Evolutionary conservation across 1,284 basidiomycete genomes (phyloP).

Genomic region (Cystobasidiaceae sp.): DNA sequence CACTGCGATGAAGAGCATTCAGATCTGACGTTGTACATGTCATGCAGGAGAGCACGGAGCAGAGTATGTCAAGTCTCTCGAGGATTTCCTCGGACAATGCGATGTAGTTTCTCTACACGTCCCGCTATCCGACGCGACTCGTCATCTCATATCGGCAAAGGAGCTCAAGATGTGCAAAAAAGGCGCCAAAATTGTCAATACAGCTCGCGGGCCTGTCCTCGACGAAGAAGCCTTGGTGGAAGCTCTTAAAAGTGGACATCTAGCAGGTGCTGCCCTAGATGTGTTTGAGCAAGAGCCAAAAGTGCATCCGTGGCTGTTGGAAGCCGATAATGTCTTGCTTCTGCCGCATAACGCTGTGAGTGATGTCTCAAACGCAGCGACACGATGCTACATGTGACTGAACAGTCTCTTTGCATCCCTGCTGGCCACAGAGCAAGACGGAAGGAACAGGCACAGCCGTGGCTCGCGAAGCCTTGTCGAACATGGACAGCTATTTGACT

Average conservation of each 20-base stretch:
- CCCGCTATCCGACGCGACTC: conserved; percentile 49
- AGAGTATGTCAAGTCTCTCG: conserved; percentile 40
- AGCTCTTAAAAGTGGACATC: conserved; percentile 18
- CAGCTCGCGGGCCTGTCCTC: conserved; percentile 47
- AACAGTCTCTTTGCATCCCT: no score
- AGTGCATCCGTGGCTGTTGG: conserved; percentile 32
- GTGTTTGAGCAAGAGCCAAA: conserved; percentile 32
- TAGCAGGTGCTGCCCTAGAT: conserved; percentile 19
- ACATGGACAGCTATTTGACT: conserved; percentile 18
- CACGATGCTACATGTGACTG: not conserved
- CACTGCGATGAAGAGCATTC: no score
- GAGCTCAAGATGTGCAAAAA: conserved; percentile 49
- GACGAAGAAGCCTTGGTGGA: conserved; percentile 32
- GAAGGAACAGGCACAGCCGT: not conserved
- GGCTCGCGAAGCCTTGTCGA: conserved; percentile 3
- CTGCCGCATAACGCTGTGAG: conserved; percentile 32
- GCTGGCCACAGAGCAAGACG: conserved; percentile 14
- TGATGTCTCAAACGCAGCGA: not conserved
- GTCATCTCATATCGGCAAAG: conserved; percentile 46
- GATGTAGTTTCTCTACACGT: conserved; percentile 53
- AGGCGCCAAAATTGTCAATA: conserved; percentile 51
- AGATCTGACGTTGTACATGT: no score
- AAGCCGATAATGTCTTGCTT: conserved; percentile 20
- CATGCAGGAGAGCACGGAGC: conserved; percentile 25
- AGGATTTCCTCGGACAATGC: conserved; percentile 46